These are phyloP conservation scores for Chionographis japonica DNA, from an alignment of 106 monocot genomes.

Conservation along the genomic window DNA sequence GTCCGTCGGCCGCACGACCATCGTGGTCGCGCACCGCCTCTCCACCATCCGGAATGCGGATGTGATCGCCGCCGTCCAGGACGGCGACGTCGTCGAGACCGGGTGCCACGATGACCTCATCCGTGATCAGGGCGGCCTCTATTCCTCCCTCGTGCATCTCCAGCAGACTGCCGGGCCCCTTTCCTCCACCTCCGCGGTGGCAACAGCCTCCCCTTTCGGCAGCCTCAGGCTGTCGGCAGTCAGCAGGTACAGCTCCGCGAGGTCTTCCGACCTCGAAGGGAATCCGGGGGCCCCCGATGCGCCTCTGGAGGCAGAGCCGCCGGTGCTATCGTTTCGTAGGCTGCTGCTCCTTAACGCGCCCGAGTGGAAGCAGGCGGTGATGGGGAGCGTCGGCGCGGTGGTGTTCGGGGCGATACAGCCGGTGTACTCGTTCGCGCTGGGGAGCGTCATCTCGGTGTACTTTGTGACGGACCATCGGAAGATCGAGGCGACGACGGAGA, in stretches of 20 bases:
- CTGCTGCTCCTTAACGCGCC: constrained; percentile 42
- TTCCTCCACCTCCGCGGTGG: background rate
- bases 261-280: constrained; percentile 1
- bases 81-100: constrained; percentile 33
- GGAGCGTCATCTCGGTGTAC: constrained; percentile 33
- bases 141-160: constrained; percentile 38
- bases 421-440: constrained; percentile 33
- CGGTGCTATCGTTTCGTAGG: constrained; percentile 37
- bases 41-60: constrained; percentile 55
- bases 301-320: background rate
- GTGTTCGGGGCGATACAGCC: constrained; percentile 48
- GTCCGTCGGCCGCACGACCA: constrained; percentile 48
- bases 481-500: constrained; percentile 30
- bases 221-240: constrained; percentile 17
- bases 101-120: constrained; percentile 46
- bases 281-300: background rate
- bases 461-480: constrained; percentile 32
- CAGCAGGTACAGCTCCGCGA: constrained; percentile 23
- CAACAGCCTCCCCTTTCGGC: background rate
- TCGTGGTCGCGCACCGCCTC: constrained; percentile 61
- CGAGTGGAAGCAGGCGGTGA: constrained; percentile 44
- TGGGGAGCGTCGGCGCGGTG: constrained; percentile 23
- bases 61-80: constrained; percentile 37
- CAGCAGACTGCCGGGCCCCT: constrained; percentile 7
- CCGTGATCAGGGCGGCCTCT: constrained; percentile 24